These are phyloP conservation scores for Senna tora DNA, from an alignment of 306 rosid genomes.

Conservation along the genomic window DNA sequence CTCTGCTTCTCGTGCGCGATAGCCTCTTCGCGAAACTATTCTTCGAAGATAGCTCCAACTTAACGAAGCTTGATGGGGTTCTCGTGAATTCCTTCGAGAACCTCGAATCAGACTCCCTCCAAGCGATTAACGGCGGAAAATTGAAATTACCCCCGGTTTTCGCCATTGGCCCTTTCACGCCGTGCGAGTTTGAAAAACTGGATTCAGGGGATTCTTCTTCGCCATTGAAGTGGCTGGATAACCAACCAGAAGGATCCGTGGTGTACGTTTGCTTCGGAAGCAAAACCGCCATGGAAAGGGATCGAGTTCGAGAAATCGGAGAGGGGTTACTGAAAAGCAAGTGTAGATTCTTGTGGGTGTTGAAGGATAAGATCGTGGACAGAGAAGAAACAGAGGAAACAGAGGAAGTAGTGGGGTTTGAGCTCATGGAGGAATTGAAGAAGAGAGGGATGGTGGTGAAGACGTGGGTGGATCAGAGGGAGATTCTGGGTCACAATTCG, in stretches of 20 bases:
- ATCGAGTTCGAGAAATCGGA: conserved; percentile 51
- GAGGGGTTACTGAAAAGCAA: conserved; percentile 52
- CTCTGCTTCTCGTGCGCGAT: conserved; percentile 28
- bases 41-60: conserved; percentile 39
- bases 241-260: conserved; percentile 44
- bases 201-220: conserved; percentile 31
- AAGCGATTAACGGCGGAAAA: conserved; percentile 44
- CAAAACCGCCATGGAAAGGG: conserved; percentile 36
- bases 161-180: conserved; percentile 53
- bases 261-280: conserved; percentile 52
- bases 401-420: conserved; percentile 27
- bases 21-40: conserved; percentile 26
- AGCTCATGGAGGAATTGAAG: conserved; percentile 33
- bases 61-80: conserved; percentile 45
- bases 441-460: conserved; percentile 45
- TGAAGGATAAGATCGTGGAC: conserved; percentile 46
- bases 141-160: conserved; percentile 50
- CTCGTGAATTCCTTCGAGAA: conserved; percentile 51
- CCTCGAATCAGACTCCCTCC: conserved; percentile 40
- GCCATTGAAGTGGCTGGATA: conserved; percentile 47
- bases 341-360: conserved; percentile 56
- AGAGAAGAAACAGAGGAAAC: conserved; percentile 25
- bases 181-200: conserved; percentile 51
- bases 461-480: conserved; percentile 49
- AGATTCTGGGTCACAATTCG: conserved; percentile 40